Percentiles rank a stretch among this genome's conserved stretches.
These are phyloP conservation scores for Saururus chinensis DNA, from an alignment of 164 flowering plant species.

Conservation along the genomic window DNA sequence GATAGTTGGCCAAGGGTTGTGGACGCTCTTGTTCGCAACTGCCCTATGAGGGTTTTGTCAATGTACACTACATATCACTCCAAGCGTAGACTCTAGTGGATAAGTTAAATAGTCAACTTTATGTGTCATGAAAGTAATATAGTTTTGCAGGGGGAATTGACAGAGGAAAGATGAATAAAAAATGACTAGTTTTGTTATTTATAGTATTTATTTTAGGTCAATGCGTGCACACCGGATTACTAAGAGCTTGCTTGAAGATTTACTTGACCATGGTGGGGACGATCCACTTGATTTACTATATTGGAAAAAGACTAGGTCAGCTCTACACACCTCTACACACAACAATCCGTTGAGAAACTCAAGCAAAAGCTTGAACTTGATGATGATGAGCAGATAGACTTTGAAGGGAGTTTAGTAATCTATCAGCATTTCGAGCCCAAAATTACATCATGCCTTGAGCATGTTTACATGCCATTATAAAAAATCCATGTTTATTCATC, in stretches of 20 bases:
- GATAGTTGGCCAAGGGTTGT: too few relatives aligned
- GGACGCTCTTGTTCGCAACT: too few relatives aligned
- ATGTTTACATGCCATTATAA: too few relatives aligned
- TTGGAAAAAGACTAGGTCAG: constrained; percentile 53
- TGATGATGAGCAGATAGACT: constrained; percentile 66
- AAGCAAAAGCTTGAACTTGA: constrained; percentile 59
- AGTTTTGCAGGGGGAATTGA: neutral
- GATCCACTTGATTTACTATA: constrained; percentile 95
- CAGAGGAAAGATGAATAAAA: neutral
- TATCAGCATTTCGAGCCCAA: constrained; percentile 36
- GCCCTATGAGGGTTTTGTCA: too few relatives aligned
- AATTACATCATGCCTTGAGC: too few relatives aligned
- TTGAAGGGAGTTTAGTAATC: constrained; percentile 80
- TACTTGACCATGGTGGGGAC: constrained; percentile 55
- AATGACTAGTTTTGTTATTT: too few relatives aligned
- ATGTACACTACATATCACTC: too few relatives aligned
- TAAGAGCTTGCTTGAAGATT: constrained; percentile 65
- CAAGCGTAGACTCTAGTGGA: neutral
- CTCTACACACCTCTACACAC: too few relatives aligned
- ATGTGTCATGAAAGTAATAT: neutral
- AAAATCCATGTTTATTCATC: too few relatives aligned
- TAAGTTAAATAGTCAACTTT: neutral
- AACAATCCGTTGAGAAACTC: constrained; percentile 29
- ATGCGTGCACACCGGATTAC: constrained; percentile 30
- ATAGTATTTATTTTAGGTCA: constrained; percentile 27